phyloP scores from a whole-genome alignment of 805 yeast species.

The Zygosaccharomyces pseudorouxii region DNA sequence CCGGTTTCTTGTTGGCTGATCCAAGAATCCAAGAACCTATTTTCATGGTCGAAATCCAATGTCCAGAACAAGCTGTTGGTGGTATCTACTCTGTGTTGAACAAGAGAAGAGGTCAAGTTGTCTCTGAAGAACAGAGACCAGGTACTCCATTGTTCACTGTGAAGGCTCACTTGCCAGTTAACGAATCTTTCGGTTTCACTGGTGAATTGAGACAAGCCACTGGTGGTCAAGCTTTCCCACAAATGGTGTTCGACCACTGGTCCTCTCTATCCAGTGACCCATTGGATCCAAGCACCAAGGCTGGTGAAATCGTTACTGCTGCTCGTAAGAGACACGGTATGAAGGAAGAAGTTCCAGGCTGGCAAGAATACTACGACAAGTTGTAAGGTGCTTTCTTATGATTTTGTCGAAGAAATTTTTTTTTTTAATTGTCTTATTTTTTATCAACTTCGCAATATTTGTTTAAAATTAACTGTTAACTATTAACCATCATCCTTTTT shows the following conservation, averaged over 20 bases:
- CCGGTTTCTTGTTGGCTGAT: slow-evolving; percentile 95
- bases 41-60: slow-evolving; percentile 98
- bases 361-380: slow-evolving; percentile 97
- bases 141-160: slow-evolving; percentile 99
- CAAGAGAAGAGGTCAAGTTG: slow-evolving; percentile 99
- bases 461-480: background rate
- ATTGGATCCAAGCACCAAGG: slow-evolving; percentile 73
- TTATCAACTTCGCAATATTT: background rate
- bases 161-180: slow-evolving; percentile 99
- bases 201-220: slow-evolving; percentile 99
- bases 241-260: slow-evolving; percentile 99
- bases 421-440: background rate
- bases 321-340: slow-evolving; percentile 95
- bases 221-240: slow-evolving; percentile 99
- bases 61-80: slow-evolving; percentile 99
- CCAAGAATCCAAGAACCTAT: slow-evolving; percentile 99
- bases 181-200: slow-evolving; percentile 99
- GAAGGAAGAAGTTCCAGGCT: slow-evolving; percentile 97
- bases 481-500: background rate
- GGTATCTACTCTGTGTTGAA: slow-evolving; percentile 99
- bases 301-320: slow-evolving; percentile 58
- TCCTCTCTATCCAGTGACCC: slow-evolving; percentile 87
- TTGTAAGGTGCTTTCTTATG: slow-evolving; percentile 44
- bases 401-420: background rate
- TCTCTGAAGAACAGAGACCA: slow-evolving; percentile 99